Conservation (phyloP, 805 yeast genomes). For the Monosporozyma solicola region DNA sequence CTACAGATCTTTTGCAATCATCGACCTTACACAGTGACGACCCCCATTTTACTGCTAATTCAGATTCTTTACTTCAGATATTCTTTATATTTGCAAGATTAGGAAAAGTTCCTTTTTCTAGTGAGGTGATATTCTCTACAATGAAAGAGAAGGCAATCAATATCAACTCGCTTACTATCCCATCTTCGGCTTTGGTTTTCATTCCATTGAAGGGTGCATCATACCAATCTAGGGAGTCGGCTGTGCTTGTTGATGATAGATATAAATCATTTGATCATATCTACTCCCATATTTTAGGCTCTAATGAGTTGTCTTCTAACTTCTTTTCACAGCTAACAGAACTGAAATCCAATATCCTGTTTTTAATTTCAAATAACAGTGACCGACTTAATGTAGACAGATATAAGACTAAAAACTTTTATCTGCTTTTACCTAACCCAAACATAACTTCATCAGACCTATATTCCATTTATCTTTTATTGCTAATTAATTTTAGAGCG, state of each 20-base stretch:
- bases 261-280: conserved; percentile 21
- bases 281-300: conserved; percentile 23
- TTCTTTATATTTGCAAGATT: conserved; percentile 30
- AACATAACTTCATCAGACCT: conserved; percentile 23
- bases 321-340: conserved; percentile 18
- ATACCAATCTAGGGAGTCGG: conserved; percentile 13
- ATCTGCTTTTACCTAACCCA: conserved; percentile 19
- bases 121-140: conserved; percentile 40
- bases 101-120: conserved; percentile 51
- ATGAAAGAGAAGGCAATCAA: conserved; percentile 23
- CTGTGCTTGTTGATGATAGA: conserved; percentile 12
- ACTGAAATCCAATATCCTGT: conserved; percentile 14
- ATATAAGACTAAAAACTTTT: conserved; percentile 14
- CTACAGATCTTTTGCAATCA: conserved; percentile 61
- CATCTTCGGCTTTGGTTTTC: conserved; percentile 14
- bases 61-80: conserved; percentile 28
- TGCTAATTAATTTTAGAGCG: conserved; percentile 16
- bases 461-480: conserved; percentile 19
- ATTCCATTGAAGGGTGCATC: conserved; percentile 24
- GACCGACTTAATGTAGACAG: conserved; percentile 16
- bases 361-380: conserved; percentile 21
- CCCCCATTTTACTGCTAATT: conserved; percentile 20
- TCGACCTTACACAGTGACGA: conserved; percentile 33
- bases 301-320: conserved; percentile 22
- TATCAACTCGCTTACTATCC: conserved; percentile 11